These are phyloP conservation scores for Ballota nigra DNA, from an alignment of 257 asterid species.

Conservation along the genomic window DNA sequence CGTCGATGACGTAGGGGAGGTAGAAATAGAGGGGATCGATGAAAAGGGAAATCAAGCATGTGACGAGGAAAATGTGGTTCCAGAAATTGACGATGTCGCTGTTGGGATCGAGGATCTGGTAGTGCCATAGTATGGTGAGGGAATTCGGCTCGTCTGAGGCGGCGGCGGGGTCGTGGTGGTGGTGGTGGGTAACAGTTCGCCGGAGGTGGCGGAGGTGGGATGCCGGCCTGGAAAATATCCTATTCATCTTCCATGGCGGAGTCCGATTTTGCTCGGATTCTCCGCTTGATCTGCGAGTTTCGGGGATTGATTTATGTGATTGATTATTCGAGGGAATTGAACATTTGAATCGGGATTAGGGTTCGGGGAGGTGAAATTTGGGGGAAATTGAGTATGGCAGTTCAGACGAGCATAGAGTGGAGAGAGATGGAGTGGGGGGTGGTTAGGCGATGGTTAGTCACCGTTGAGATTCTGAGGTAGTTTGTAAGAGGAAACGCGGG, in stretches of 20 bases:
- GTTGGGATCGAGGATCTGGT: conserved; percentile 85
- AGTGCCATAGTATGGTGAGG: conserved; percentile 60
- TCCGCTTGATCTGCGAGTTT: conserved; percentile 29
- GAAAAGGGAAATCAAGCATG: conserved; percentile 70
- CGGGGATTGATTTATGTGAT: not conserved
- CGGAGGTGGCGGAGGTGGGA: conserved; percentile 80
- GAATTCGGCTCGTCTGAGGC: conserved; percentile 51
- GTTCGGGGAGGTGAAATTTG: not conserved
- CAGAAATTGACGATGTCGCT: conserved; percentile 79
- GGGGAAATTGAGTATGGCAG: not conserved
- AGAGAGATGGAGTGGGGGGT: not conserved
- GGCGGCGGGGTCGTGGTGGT: conserved; percentile 21
- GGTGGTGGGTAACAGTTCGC: conserved; percentile 44
- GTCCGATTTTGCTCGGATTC: conserved; percentile 50
- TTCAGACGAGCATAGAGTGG: conserved; percentile 6
- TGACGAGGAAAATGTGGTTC: conserved; percentile 77
- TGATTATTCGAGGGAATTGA: not conserved
- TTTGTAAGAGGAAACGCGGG: conserved; percentile 30
- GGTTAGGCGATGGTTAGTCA: conserved; percentile 15
- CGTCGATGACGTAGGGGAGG: conserved; percentile 59
- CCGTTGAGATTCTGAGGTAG: conserved; percentile 41
- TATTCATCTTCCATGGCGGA: conserved; percentile 99
- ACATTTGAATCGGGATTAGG: not conserved
- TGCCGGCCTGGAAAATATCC: conserved; percentile 67
- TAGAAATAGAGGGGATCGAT: conserved; percentile 88